Evolutionary conservation across 192 early-diverging fungal genomes (phyloP).

Genomic region (Chytriomyces sp.): DNA sequence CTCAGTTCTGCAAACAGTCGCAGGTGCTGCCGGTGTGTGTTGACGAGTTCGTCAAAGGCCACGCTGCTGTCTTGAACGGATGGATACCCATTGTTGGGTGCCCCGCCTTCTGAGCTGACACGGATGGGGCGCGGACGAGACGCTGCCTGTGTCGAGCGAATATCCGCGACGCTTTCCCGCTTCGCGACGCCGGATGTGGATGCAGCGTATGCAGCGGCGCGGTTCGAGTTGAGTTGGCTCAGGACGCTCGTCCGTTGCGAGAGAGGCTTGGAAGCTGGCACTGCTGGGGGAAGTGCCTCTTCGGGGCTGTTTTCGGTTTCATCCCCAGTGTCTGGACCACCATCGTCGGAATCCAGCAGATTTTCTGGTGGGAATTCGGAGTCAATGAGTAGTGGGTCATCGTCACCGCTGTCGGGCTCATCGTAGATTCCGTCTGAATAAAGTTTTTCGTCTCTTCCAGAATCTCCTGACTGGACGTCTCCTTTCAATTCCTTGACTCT

Average conservation of each 20-base stretch:
- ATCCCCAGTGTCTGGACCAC: conserved; percentile 29
- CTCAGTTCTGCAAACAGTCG: conserved; percentile 49
- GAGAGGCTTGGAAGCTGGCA: conserved; percentile 10
- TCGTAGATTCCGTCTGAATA: conserved; percentile 31
- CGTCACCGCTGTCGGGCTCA: conserved; percentile 27
- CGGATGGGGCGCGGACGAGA: background rate
- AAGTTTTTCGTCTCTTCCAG: conserved; percentile 12
- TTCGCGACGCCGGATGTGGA: background rate
- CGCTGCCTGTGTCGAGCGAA: background rate
- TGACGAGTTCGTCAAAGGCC: conserved; percentile 49
- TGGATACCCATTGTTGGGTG: background rate
- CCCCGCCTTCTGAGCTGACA: background rate
- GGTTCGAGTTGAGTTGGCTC: conserved; percentile 28
- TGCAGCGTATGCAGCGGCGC: background rate
- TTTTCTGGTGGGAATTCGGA: conserved; percentile 52
- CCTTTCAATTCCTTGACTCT: conserved; percentile 67
- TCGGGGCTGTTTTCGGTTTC: conserved; percentile 25
- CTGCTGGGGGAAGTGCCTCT: background rate
- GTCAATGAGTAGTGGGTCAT: conserved; percentile 36
- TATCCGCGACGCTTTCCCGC: background rate
- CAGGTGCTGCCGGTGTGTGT: conserved; percentile 51
- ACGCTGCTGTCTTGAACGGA: background rate
- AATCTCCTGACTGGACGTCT: conserved; percentile 37
- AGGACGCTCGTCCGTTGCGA: conserved; percentile 28
- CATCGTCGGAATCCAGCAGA: conserved; percentile 34